Evolutionary conservation across 257 asterid genomes (phyloP).

Genomic region (Sherardia arvensis): DNA sequence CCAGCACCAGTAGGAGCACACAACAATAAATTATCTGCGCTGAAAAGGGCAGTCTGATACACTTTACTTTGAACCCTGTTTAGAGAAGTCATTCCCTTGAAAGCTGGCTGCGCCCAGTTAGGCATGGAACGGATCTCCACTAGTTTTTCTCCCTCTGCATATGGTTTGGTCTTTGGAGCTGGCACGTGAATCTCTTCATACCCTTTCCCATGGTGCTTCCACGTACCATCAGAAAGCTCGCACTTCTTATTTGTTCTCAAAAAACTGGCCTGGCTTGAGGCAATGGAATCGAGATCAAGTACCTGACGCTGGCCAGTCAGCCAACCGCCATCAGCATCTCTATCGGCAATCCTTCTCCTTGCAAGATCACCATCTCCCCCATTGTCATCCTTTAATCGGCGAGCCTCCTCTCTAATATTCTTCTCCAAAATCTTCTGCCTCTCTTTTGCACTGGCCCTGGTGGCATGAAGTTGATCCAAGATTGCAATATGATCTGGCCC

Average conservation of each 20-base stretch:
- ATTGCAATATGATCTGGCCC: slow-evolving; percentile 33
- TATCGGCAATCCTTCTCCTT: slow-evolving; percentile 15
- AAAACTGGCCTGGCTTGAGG: slow-evolving; percentile 27
- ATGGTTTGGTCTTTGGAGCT: slow-evolving; percentile 27
- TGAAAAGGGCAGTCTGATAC: slow-evolving; percentile 32
- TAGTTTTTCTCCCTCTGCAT: slow-evolving; percentile 24
- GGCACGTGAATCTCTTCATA: slow-evolving; percentile 40
- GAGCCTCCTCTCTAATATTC: slow-evolving; percentile 28
- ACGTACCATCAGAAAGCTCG: slow-evolving; percentile 29
- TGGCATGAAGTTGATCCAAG: slow-evolving; percentile 36
- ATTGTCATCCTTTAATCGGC: slow-evolving; percentile 32
- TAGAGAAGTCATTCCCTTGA: slow-evolving; percentile 30
- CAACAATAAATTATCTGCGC: slow-evolving; percentile 28
- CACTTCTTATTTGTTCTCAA: slow-evolving; percentile 30
- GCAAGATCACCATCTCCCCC: slow-evolving; percentile 24
- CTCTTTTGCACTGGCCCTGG: slow-evolving; percentile 16
- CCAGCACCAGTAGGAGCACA: slow-evolving; percentile 50
- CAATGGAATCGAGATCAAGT: slow-evolving; percentile 21
- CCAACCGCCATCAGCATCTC: slow-evolving; percentile 29
- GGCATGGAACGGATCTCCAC: slow-evolving; percentile 29
- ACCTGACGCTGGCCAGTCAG: slow-evolving; percentile 32
- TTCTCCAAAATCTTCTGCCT: slow-evolving; percentile 25
- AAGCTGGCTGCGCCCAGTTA: slow-evolving; percentile 37
- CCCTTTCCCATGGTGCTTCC: slow-evolving; percentile 26
- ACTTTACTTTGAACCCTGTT: slow-evolving; percentile 39